Percentiles rank a stretch among this genome's conserved stretches.
These are phyloP conservation scores for Diaporthe capsici DNA, from an alignment of 2,329 filamentous ascomycete genomes.

Conservation along the genomic window DNA sequence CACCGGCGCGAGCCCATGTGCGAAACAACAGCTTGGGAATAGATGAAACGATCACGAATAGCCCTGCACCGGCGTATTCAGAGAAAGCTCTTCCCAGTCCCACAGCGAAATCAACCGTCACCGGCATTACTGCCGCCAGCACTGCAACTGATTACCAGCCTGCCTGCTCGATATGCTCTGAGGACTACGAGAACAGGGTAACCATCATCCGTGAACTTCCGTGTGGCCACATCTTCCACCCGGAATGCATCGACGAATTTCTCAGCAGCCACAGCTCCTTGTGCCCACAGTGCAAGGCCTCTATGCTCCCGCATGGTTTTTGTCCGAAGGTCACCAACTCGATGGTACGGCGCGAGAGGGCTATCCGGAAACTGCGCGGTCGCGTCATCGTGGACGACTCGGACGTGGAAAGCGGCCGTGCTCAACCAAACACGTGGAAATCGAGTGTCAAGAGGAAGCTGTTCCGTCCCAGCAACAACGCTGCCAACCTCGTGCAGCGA, in stretches of 20 bases:
- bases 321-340: constrained; percentile 82
- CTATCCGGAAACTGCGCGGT: constrained; percentile 73
- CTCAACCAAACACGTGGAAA: constrained; percentile 43
- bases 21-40: constrained; percentile 37
- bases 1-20: constrained; percentile 34
- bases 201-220: constrained; percentile 87
- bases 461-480: constrained; percentile 44
- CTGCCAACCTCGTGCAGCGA: constrained; percentile 37
- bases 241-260: constrained; percentile 91
- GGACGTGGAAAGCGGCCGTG: constrained; percentile 45
- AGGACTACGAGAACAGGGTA: constrained; percentile 78
- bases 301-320: constrained; percentile 78
- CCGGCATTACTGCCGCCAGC: constrained; percentile 49
- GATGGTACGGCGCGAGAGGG: constrained; percentile 87
- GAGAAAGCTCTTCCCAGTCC: constrained; percentile 45
- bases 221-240: constrained; percentile 94
- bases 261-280: constrained; percentile 84
- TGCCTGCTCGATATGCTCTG: constrained; percentile 90
- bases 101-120: constrained; percentile 42
- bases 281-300: constrained; percentile 92
- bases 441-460: constrained; percentile 44
- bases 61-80: constrained; percentile 36
- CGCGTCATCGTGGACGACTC: constrained; percentile 61
- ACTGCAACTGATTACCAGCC: constrained; percentile 77
- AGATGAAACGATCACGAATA: constrained; percentile 13